Base-by-base conservation (phyloP, 179 eudicot genomes). In the Beta corolliflora region DNA sequence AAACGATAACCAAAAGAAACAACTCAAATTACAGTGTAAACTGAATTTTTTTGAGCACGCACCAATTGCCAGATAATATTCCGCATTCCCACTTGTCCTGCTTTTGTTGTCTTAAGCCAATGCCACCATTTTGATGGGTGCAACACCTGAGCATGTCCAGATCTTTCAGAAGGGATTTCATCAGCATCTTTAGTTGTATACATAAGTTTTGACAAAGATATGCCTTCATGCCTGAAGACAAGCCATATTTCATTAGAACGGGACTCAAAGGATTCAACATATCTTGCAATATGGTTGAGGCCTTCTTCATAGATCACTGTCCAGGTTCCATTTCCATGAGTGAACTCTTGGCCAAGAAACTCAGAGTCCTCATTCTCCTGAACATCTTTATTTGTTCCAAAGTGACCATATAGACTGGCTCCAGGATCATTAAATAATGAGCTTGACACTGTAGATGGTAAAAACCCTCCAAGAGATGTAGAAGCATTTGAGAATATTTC, bases 101-200 rank as follows among this genome's bases (percentile, higher is more conserved):
- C 92, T 84, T 91, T 89, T 21, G 98, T 94, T 56, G 90, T 89
- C 91, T 96, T 96, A 82, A 96, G 84, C 99, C 99, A 93, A 59
- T 90, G 93, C 99, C 99, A 96, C 99, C 99, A 96, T 80, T 89
- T 88, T 76, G 99, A 96, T 53, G 99, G 97, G 84, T 84, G 91
- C 81, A 96, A 87, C 76, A 96, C 84, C 82, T 89, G 94, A 82
- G 92, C 87, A 74, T 83, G 91, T 71, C 91, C 90, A 45, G 70
- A 76, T 46, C 88, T 88, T 77, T 92, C 91, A 84, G 88, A 83
- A 71, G 82, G 71, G 56, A 77, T 84, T 80, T 88, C 86, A 76
- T 88, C 90, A 80, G 85, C 79, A 76, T 94, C 93, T 88, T 87
- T 93, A 44, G 95, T 87, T 84, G 98, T 88, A 84, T 96, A 93